Base-by-base conservation (phyloP, 768 basidiomycete species). In the Russula compacta region DNA sequence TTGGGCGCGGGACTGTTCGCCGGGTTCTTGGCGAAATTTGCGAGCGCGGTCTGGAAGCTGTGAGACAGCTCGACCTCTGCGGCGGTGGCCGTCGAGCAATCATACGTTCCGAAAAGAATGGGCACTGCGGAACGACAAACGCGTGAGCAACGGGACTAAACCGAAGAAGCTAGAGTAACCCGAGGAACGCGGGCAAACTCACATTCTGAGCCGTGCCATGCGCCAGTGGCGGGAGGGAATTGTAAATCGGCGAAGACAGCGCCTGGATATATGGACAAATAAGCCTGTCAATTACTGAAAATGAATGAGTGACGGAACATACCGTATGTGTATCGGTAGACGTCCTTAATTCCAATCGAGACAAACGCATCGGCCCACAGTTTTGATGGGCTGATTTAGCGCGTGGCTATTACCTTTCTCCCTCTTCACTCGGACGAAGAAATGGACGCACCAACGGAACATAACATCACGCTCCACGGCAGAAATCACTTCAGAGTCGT, bases 11-110 rank as follows among this genome's bases (percentile, higher is more conserved):
- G 44, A 24, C 6, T 3, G 15, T 21, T 38, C 39, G 2, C 38
- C 24, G 59, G 59, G 35, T 60, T 4, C 24, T 49, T 60, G 17
- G 32, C 46, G 24, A 60, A 53, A 21, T 60, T 54, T 11, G 43
- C 51, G 19, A 60, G 48, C 17, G 53, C 36, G 4, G 52, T 40
- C 36, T 53, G 52, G 42, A 69, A 61, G 9, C 67, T 71, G 10
- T 50, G 14, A 0, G 69, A 71, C 24, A 70, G 60, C 33, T 63
- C 59, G 15, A 21, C 64, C 49, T 71, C 68, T n/a, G 64, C 36
- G 1, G 63, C 33, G 4, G 67, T 67, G 0, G 68, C 70, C 6
- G 69, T 69, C 0, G 57, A 52, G 4, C 7, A 7, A 11, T 24
- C 4, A 9, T 6, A 46, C 11, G 44, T 46, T 24, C 44, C 44